Base-by-base conservation (phyloP, 2,329 filamentous ascomycete genomes). In the Thielaviopsis punctulata region DNA sequence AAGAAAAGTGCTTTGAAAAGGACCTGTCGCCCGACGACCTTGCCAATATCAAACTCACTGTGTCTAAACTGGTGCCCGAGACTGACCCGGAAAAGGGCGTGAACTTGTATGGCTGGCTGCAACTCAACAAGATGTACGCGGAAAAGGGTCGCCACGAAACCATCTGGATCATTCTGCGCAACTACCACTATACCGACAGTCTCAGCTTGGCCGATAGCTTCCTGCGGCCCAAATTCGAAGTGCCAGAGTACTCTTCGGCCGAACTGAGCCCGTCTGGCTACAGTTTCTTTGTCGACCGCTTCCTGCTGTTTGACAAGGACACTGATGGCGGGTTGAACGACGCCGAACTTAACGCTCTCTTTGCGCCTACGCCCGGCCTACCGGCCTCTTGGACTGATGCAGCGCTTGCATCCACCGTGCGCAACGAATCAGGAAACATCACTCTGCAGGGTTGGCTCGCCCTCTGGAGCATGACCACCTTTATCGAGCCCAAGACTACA, bases 391-490 rank as follows among this genome's bases (percentile, higher is more conserved):
- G 92, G 92, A 71, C 80, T 0, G 89, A 95, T 57, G 84, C 84
- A 1, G 85, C 80, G 0, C 98, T 98, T 61, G 88, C 85, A 0
- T 94, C 87, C 22, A 95, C 92, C 0, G 90, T 96, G 18, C 82
- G 87, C 43, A 96, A 95, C 62, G 92, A 98, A 66, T 87, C 86
- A 8, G 92, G 92, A 0, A 80, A 96, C 63, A 89, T 98, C 56
- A 98, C 92, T 1, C 72, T 98, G 3, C 92, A 98, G 65, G 92
- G 92, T 1, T 98, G 92, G 92, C 77, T 98, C 36, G 92, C 92
- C 3, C 92, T 98, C 61, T 98, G 92, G 92, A 95, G 89, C 64
- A 98, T 98, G 92, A 98, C 92, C 0, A 98, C 92, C 0, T 98
- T 96, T 61, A 80, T 93, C 55, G 89, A 93, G 53, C 90, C 92